These are phyloP conservation scores for Stenogyne calaminthoides DNA, from an alignment of 305 asterid species.

Conservation along the genomic window DNA sequence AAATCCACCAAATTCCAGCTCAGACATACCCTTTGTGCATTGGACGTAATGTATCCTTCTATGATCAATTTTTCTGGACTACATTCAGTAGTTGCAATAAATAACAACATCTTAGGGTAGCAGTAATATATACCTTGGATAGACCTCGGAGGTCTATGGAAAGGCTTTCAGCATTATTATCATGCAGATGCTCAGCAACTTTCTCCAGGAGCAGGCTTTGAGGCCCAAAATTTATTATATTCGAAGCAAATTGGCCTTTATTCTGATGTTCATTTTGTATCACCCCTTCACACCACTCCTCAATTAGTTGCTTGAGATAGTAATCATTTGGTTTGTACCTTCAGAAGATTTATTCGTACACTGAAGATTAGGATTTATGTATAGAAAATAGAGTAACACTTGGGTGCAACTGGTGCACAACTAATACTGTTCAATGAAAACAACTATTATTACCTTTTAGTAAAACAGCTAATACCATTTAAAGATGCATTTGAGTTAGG, in stretches of 20 bases:
- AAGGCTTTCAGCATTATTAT: slow-evolving; percentile 59
- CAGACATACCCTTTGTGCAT: too few relatives aligned
- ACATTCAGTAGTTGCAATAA: too few relatives aligned
- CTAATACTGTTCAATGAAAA: too few relatives aligned
- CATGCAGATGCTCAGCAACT: slow-evolving; percentile 84
- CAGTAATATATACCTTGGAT: slow-evolving; percentile 62
- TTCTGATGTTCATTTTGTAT: slow-evolving; percentile 51
- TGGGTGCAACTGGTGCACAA: too few relatives aligned
- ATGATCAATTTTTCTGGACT: too few relatives aligned
- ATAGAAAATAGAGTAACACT: neutral
- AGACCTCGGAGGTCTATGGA: slow-evolving; percentile 83
- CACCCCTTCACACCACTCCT: slow-evolving; percentile 99
- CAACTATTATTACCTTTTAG: too few relatives aligned
- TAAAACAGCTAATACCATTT: too few relatives aligned
- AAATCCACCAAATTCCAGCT: too few relatives aligned
- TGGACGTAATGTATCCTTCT: too few relatives aligned
- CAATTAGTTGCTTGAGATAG: slow-evolving; percentile 86
- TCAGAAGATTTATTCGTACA: slow-evolving; percentile 32
- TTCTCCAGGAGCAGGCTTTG: slow-evolving; percentile 77
- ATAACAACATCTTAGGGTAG: neutral
- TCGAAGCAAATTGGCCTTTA: slow-evolving; percentile 38
- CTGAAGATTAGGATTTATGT: slow-evolving; percentile 30
- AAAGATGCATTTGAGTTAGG: too few relatives aligned
- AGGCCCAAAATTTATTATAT: slow-evolving; percentile 43
- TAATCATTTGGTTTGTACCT: slow-evolving; percentile 89